Base-by-base conservation (phyloP, 2,329 filamentous ascomycete species). In the Calcarisporium arbuscula region DNA sequence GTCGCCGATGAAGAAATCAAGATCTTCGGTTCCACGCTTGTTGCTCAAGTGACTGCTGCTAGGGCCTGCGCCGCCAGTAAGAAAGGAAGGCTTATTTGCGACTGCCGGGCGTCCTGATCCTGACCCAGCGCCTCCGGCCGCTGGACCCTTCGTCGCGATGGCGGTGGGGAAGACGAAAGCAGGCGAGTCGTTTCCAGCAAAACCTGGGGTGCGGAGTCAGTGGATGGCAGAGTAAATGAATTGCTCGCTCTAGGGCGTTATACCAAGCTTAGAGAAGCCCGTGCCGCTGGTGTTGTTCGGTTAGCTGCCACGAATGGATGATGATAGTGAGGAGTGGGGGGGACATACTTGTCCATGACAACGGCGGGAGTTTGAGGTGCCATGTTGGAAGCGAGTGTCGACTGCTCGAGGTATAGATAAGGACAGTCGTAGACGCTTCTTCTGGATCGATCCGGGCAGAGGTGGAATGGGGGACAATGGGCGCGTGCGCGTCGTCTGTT, bases 301-400 rank as follows among this genome's bases (percentile, higher is more conserved):
- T 63, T 55, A 59, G 49, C 48, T 51, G 36, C 47, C 35, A 38
- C 8, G 32, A 17, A 19, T 16, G 62, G 44, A 25, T 15, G 19
- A 28, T 21, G 19, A 22, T 20, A 19, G 30, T n/a, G 17, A 23
- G 29, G 16, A 52, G 54, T 44, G 55, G 51, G 46, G 55, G 61
- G 43, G 54, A 76, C 87, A 68, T 82, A 95, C 92, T 98, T 98
- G 92, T 98, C 92, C 90, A 98, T 98, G 87, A 98, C 92, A 95
- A 98, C 92, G 85, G 92, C 92, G 56, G 92, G 92, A 61, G 92
- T 96, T 80, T 96, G 90, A 70, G 85, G 84, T 60, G 92, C 90
- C 92, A 98, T 98, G 51, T 40, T 52, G 52, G 46, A 33, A 36
- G 36, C 32, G 41, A n/a, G n/a, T n/a, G n/a, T n/a, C n/a, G n/a